phyloP scores from a whole-genome alignment of 1,139 yeast genomes.

The Candida smagusa region DNA sequence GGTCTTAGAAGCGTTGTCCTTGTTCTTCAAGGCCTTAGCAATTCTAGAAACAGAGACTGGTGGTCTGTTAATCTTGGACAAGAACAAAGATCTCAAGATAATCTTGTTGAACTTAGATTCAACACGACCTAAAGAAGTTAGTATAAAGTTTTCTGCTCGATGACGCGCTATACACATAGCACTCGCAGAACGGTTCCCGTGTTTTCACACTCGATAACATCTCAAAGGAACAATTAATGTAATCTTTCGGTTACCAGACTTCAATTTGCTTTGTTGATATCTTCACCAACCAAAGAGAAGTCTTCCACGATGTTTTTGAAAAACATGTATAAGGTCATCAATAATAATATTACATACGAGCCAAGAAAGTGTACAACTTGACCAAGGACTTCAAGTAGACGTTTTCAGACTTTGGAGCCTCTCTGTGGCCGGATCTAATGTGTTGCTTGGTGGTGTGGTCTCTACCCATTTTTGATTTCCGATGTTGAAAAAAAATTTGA shows the following conservation, averaged over 20 bases:
- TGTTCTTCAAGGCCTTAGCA: slow-evolving; percentile 65
- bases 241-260: no score
- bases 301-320: background rate
- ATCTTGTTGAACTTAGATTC: slow-evolving; percentile 99
- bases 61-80: slow-evolving; percentile 99
- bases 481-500: slow-evolving; percentile 11
- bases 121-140: slow-evolving; percentile 79
- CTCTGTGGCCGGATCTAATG: slow-evolving; percentile 93
- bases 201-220: no score
- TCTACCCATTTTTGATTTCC: slow-evolving; percentile 75
- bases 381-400: slow-evolving; percentile 97
- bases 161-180: slow-evolving; percentile 51
- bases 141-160: slow-evolving; percentile 56
- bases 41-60: slow-evolving; percentile 96
- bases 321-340: slow-evolving; percentile 4
- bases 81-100: slow-evolving; percentile 88
- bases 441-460: slow-evolving; percentile 97
- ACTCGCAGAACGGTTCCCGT: slow-evolving; percentile 54
- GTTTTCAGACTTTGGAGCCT: slow-evolving; percentile 99
- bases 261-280: slow-evolving; percentile 9
- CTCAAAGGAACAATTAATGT: no score
- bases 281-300: slow-evolving; percentile 11
- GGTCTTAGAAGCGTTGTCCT: slow-evolving; percentile 88
- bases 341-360: slow-evolving; percentile 69
- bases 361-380: slow-evolving; percentile 97